A percentile compares a stretch with the other conserved stretches of the same genome.
phyloP scores from a whole-genome alignment of 768 basidiomycete species.

The Kwoniella europaea region DNA sequence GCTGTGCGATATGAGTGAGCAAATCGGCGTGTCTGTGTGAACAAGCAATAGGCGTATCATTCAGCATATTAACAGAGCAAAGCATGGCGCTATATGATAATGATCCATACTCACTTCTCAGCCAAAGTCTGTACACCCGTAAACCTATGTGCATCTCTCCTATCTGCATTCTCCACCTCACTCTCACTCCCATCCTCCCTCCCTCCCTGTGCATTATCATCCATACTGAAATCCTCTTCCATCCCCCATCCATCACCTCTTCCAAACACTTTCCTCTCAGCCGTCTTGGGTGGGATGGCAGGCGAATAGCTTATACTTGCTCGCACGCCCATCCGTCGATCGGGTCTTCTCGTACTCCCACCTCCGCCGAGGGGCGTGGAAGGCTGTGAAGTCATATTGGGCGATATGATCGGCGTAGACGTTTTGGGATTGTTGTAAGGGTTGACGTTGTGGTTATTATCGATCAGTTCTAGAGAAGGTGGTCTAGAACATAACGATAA shows the following conservation, averaged over 20 bases:
- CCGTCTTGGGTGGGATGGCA: slow-evolving; percentile 15
- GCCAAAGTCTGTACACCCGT: slow-evolving; percentile 32
- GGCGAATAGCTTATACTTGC: slow-evolving; percentile 45
- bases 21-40: slow-evolving; percentile 47
- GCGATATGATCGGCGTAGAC: neutral
- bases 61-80: too few relatives aligned
- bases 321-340: slow-evolving; percentile 21
- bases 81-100: too few relatives aligned
- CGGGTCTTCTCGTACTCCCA: neutral
- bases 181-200: neutral
- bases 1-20: slow-evolving; percentile 46
- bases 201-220: neutral
- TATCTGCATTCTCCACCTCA: slow-evolving; percentile 11
- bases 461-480: neutral
- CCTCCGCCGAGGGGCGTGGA: neutral
- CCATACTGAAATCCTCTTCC: slow-evolving; percentile 15
- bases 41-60: neutral
- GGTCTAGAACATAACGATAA: slow-evolving; percentile 28
- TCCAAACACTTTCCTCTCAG: slow-evolving; percentile 15
- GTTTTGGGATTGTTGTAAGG: neutral
- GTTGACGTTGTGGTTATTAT: neutral
- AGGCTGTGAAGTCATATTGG: neutral
- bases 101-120: slow-evolving; percentile 39
- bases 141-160: neutral
- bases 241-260: slow-evolving; percentile 12